A percentile compares a stretch with the other conserved stretches of the same genome.
phyloP scores from a whole-genome alignment of 73 alveolate genomes.

The Uronychia binucleata region DNA sequence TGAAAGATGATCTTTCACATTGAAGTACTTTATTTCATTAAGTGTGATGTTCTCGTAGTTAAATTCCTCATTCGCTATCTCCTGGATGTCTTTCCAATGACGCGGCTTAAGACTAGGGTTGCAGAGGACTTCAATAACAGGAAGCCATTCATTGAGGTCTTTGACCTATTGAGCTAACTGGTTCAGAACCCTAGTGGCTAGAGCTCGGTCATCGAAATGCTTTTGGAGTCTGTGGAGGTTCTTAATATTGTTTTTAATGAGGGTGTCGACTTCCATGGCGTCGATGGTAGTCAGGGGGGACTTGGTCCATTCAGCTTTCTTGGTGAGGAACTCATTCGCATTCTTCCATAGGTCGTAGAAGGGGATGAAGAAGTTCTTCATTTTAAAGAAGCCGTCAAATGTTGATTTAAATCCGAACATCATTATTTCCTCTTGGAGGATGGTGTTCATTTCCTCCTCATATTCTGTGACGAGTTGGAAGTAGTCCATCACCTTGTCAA shows the following conservation, averaged over 20 bases:
- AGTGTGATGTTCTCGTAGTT: conserved; percentile 33
- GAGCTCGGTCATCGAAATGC: conserved; percentile 30
- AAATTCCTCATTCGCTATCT: conserved; percentile 41
- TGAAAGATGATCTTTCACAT: conserved; percentile 53
- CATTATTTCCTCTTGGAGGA: conserved; percentile 29
- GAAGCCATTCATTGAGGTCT: conserved; percentile 62
- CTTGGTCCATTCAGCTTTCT: conserved; percentile 63
- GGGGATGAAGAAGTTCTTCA: conserved; percentile 67
- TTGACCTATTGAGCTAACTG: conserved; percentile 31
- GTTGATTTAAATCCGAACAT: conserved; percentile 49
- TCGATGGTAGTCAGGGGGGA: conserved; percentile 28
- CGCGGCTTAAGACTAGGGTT: conserved; percentile 49
- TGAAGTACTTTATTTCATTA: conserved; percentile 38
- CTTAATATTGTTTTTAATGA: conserved; percentile 24
- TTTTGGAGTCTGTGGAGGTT: conserved; percentile 23
- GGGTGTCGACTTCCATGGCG: conserved; percentile 41
- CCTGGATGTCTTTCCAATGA: conserved; percentile 62
- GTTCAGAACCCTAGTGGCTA: conserved; percentile 40
- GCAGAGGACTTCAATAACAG: conserved; percentile 56
- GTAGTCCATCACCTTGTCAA: conserved; percentile 25
- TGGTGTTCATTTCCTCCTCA: conserved; percentile 45
- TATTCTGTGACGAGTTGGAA: conserved; percentile 6
- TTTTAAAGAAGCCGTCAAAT: conserved; percentile 40
- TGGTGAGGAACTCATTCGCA: conserved; percentile 70
- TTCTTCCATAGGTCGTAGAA: conserved; percentile 79